A percentile compares a stretch with the other conserved stretches of the same genome.
Evolutionary conservation across 176 grass and related monocot genomes (phyloP).

Genomic region (Lolium multiflorum): DNA sequence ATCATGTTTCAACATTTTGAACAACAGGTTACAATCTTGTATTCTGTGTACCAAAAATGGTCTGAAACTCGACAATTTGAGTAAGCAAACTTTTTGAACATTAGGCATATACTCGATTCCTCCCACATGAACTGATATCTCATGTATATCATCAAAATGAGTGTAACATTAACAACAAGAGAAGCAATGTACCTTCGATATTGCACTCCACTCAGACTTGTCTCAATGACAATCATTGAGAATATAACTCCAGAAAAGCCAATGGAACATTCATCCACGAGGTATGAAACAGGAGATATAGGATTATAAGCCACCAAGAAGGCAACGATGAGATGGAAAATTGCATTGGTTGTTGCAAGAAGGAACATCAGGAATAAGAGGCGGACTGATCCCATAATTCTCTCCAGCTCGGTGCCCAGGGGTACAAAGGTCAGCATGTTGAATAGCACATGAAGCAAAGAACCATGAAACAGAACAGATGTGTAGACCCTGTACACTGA

Average conservation of each 20-base stretch:
- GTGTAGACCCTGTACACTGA: conserved; percentile 95
- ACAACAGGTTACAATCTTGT: conserved; percentile 6
- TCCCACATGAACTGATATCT: background rate
- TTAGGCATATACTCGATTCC: background rate
- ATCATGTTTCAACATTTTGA: conserved; percentile 12
- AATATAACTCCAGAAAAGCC: conserved; percentile 98
- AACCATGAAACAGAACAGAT: conserved; percentile 88
- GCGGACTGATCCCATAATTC: conserved; percentile 96
- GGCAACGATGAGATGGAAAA: conserved; percentile 86
- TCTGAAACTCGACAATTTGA: conserved; percentile 3
- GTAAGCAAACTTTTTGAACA: background rate
- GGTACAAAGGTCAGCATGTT: conserved; percentile 97
- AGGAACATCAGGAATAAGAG: conserved; percentile 92
- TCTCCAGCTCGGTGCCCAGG: conserved; percentile 86
- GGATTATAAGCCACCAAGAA: conserved; percentile 83
- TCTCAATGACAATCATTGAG: conserved; percentile 97
- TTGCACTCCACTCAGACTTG: conserved; percentile 86
- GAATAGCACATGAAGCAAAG: conserved; percentile 90
- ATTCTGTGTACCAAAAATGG: background rate
- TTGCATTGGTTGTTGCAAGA: conserved; percentile 89
- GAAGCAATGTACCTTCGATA: conserved; percentile 72
- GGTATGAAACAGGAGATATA: conserved; percentile 47
- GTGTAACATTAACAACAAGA: conserved; percentile 5
- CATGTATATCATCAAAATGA: conserved; percentile 30
- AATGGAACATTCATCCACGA: conserved; percentile 88